A percentile compares a stretch with the other conserved stretches of the same genome.
Evolutionary conservation across 768 basidiomycete genomes (phyloP).

Genomic region (Imleria badia): DNA sequence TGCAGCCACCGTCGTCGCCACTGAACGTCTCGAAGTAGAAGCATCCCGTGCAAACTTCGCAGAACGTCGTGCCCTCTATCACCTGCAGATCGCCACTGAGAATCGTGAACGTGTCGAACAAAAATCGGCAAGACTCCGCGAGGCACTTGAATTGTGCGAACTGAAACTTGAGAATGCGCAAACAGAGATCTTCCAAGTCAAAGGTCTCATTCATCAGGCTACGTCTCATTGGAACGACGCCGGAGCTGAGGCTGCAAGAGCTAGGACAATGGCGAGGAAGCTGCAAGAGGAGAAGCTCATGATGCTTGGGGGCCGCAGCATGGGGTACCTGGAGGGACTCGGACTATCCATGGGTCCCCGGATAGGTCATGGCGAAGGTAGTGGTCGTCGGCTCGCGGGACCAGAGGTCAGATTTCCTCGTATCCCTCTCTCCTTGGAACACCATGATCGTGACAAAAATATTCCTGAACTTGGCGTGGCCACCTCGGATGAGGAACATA

Average conservation of each 20-base stretch:
- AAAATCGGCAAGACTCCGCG: constrained; percentile 36
- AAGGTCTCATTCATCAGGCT: constrained; percentile 42
- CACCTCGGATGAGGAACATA: constrained; percentile 21
- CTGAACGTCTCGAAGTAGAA: constrained; percentile 43
- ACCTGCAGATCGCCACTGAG: constrained; percentile 39
- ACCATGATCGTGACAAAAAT: constrained; percentile 12
- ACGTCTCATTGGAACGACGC: constrained; percentile 44
- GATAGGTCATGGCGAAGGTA: constrained; percentile 31
- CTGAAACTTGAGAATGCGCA: constrained; percentile 45
- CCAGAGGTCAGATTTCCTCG: constrained; percentile 14
- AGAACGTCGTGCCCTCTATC: constrained; percentile 43
- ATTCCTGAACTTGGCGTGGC: constrained; percentile 11
- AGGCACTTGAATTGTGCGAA: constrained; percentile 47
- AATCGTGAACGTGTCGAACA: constrained; percentile 38
- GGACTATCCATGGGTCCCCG: constrained; percentile 37
- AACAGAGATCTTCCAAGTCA: constrained; percentile 42
- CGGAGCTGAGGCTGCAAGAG: constrained; percentile 44
- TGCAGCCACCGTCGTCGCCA: too few species aligned
- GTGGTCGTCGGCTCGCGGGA: constrained; percentile 6
- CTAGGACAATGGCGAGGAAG: constrained; percentile 43
- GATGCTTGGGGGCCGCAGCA: constrained; percentile 39
- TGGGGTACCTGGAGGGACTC: constrained; percentile 44
- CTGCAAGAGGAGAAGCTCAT: too few species aligned
- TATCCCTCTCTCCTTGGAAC: constrained; percentile 11
- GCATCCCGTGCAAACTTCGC: constrained; percentile 43